Evolutionary conservation across 176 grass and related monocot genomes (phyloP), one percentile per base, ranked within the genome.

Genomic region (Triticum dicoccoides): DNA sequence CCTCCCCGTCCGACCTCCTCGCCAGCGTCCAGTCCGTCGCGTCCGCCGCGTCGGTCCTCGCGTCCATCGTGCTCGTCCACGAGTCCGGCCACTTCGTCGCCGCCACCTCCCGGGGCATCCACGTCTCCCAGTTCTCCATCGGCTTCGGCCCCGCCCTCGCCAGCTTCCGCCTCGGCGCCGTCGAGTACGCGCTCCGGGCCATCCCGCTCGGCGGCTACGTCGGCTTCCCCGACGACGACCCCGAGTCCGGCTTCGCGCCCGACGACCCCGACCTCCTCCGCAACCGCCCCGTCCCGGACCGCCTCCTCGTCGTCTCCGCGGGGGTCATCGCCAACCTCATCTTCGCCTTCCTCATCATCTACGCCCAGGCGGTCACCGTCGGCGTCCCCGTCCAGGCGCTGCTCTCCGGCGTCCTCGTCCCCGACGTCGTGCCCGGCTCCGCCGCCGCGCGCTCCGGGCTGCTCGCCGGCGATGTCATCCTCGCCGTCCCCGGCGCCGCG

Each of bases 201-300:
- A 88, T 98, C 79, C 96, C 96, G 29, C 96, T 98, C 35, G 97
- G 97, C 35, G 97, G 97, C 3, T 99, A 88, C 88, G 97, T 99
- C 17, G 97, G 91, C 54, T 99, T 99, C 84, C 97, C 97, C n/a
- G 97, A 99, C 20, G 97, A 99, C 82, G 94, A 99, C 85, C 94
- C 97, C 17, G 94, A 96, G 4, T 91, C 87, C 10, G 88, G 87
- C 42, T 89, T 96, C 58, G 80, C 90, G 13, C 37, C 97, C 21
- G 92, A 99, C 66, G 93, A 98, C 82, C 91, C 93, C 9, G 93
- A 98, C 86, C 94, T 98, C 82, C 91, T 98, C 17, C 87, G 88
- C 86, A 98, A 98, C 88, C 91, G 96, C 79, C 92, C 96, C 44
- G 79, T 96, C 65, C 82, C 89, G n/a, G 96, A 98, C 81, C 93